Percentiles rank a stretch among this genome's conserved stretches.
Conservation (phyloP, 495 filamentous ascomycete genomes). For the Xanthoparmelia taractica region DNA sequence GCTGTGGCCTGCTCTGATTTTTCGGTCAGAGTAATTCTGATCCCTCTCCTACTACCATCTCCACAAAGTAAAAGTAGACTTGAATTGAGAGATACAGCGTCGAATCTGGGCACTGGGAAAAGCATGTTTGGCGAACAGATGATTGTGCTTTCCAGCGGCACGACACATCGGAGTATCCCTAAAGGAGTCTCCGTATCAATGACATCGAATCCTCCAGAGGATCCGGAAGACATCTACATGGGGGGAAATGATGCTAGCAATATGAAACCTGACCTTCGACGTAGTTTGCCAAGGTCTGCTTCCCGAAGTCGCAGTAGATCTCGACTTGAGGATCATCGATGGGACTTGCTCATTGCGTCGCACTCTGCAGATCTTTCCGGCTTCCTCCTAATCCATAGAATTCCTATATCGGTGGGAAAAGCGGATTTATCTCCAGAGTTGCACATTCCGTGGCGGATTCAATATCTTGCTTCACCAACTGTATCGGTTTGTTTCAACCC, state of each 20-base stretch:
- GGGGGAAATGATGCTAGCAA: slow-evolving; percentile 26
- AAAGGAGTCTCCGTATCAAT: slow-evolving; percentile 61
- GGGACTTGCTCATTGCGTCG: slow-evolving; percentile 52
- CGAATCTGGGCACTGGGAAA: slow-evolving; percentile 41
- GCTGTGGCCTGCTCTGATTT: slow-evolving; percentile 63
- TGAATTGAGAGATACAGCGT: slow-evolving; percentile 29
- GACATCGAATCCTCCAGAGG: slow-evolving; percentile 35
- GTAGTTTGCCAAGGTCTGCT: background rate
- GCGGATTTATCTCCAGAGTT: slow-evolving; percentile 34
- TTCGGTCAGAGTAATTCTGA: slow-evolving; percentile 57
- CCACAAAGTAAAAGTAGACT: slow-evolving; percentile 36
- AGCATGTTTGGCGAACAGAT: slow-evolving; percentile 57
- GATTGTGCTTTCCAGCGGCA: slow-evolving; percentile 41
- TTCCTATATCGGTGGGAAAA: slow-evolving; percentile 37
- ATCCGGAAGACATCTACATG: slow-evolving; percentile 29
- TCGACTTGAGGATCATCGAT: slow-evolving; percentile 27
- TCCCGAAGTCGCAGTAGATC: slow-evolving; percentile 13
- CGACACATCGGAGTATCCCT: slow-evolving; percentile 53
- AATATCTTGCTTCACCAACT: slow-evolving; percentile 58
- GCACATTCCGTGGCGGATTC: slow-evolving; percentile 52
- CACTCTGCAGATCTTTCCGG: slow-evolving; percentile 62
- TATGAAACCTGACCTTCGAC: slow-evolving; percentile 4
- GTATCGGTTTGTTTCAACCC: slow-evolving; percentile 68
- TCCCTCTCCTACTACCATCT: slow-evolving; percentile 70
- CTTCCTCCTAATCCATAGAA: slow-evolving; percentile 47